Evolutionary conservation across 2,329 filamentous ascomycete genomes (phyloP), one percentile per base, ranked within the genome.

Genomic region (Aureobasidium melanogenum): DNA sequence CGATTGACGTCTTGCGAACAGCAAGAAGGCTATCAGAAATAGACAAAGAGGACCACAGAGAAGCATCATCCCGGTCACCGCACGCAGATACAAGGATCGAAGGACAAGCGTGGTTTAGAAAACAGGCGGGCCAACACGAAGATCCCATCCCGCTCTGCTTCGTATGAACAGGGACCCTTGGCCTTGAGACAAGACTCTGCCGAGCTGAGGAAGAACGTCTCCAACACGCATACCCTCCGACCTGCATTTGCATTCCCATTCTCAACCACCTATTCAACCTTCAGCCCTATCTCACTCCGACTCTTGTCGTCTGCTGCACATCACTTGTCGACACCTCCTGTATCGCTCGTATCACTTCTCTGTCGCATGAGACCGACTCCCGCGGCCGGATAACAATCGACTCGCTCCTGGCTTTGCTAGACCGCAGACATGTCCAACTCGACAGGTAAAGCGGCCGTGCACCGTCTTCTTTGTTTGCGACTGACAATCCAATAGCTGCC

Each of bases 351-450:
- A 24, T n/a, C 26, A 38, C 52, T 54, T 17, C 12, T 22, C 36
- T 54, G 8, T 39, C 10, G 52, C 52, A 47, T 57, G 54, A 57
- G 15, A 46, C 5, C 17, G 22, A 32, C 22, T 22, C 26, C 38
- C 3, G 28, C 38, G 44, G 19, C 30, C 41, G 24, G 36, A 28
- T 38, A 57, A 41, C 28, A 46, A 47, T 44, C 52, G 32, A 38
- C 52, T 56, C 24, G 51, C 51, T 41, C 36, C 51, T 54, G 41
- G 55, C 55, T 57, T 47, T 58, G 55, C 30, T 39, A n/a, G 39
- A 56, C 39, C 26, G 41, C 41, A 58, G 56, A 32, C 64, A 65
- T 65, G 63, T 64, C 63, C 47, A 65, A 65, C 63, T 61, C 63
- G n/a, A 64, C 63, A 22, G 39, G 63, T 64, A 59, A 52, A 39